Conservation (phyloP, 495 filamentous ascomycete species). For the Neurospora pannonica region DNA sequence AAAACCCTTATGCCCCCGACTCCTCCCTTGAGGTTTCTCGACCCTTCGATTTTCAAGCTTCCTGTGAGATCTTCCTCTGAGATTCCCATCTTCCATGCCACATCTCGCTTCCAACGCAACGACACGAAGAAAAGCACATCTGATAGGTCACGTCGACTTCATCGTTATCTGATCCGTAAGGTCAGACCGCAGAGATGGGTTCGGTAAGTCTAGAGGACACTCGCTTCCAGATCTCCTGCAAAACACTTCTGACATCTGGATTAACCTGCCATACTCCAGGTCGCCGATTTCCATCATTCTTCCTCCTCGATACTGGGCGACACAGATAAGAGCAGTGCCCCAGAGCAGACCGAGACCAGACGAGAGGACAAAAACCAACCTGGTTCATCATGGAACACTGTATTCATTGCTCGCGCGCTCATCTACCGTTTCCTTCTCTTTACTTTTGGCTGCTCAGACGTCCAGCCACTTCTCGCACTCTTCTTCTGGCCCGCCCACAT, state of each 20-base stretch:
- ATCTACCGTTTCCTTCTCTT: background rate
- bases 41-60: background rate
- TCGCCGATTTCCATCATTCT: background rate
- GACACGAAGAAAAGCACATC: background rate
- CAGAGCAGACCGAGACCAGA: background rate
- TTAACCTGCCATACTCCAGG: background rate
- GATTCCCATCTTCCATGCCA: background rate
- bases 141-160: background rate
- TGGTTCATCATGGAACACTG: background rate
- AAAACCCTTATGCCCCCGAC: no score
- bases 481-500: background rate
- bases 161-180: background rate
- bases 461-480: background rate
- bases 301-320: background rate
- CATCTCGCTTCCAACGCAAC: background rate
- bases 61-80: background rate
- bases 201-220: background rate
- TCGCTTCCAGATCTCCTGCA: background rate
- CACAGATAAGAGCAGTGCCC: background rate
- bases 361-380: background rate
- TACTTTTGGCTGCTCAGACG: background rate
- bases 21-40: background rate
- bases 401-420: background rate
- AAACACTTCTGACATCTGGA: background rate
- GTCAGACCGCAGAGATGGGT: background rate